Evolutionary conservation across 2,329 filamentous ascomycete genomes (phyloP), one percentile per base, ranked within the genome.

Genomic region (Epichloe festucae): DNA sequence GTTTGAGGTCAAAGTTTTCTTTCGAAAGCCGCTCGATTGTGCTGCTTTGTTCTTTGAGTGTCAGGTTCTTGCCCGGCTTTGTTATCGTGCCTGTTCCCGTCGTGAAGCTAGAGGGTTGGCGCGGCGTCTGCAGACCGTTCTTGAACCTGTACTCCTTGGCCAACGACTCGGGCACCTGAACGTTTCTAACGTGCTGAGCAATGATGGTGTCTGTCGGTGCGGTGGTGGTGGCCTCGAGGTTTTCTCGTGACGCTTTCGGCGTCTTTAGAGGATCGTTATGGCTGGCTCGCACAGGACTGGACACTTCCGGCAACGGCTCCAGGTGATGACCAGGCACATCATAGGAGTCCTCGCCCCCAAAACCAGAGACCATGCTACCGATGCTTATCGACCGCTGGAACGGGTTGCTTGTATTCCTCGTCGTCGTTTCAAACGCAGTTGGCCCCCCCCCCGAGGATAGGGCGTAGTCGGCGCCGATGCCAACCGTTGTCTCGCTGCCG

Each of bases 21-120:
- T 98, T 98, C 54, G 89, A 94, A 2, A 97, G 76, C 53, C 90
- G 83, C 67, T 98, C 93, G 57, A 98, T 96, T 14, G 91, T 97
- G 68, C 86, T 95, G 64, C 91, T 95, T 68, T 98, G 93, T 68
- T 98, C 93, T 66, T 96, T 97, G 41, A 98, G 73, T 0, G 93
- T 97, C 68, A 98, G 73, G 59, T 81, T 87, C 61, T 79, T 82
- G 19, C 82, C 82, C 44, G 76, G 75, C 43, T 80, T 75, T 31
- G 62, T 62, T 0, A 74, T 75, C 27, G 76, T 75, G 8, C 72
- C 69, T 12, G 42, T 34, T 11, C 68, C 70, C n/a, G 62, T 50
- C 1, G 57, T 55, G 14, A 72, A 65, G 34, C 74, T 72, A 53
- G 74, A 71, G 11, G 72, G 68, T 57, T 76, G 77, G 23, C 73